These are phyloP conservation scores for Pezicula radicicola DNA, from an alignment of 2,329 filamentous ascomycete species.

Conservation along the genomic window DNA sequence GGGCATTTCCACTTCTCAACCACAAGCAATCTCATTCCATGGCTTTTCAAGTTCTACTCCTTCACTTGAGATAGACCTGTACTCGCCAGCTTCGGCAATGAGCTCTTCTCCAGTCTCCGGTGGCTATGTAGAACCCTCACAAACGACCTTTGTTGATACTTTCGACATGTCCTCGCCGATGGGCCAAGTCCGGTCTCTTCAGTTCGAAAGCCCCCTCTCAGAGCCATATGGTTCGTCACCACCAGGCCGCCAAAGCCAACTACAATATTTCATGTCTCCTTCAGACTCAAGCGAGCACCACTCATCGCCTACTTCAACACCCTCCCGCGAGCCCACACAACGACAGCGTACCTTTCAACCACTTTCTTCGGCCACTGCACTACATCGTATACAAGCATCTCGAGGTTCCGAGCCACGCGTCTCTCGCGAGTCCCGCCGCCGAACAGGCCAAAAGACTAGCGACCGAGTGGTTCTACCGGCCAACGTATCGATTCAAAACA, in stretches of 20 bases:
- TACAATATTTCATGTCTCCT: constrained; percentile 1
- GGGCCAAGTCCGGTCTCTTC: constrained; percentile 6
- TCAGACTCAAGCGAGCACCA: background rate
- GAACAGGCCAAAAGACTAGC: background rate
- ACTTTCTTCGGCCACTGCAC: background rate
- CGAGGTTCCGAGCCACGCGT: background rate
- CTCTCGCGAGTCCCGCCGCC: background rate
- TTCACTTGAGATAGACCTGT: constrained; percentile 14
- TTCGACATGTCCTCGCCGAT: constrained; percentile 16
- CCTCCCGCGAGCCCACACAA: background rate
- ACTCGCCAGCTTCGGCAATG: constrained; percentile 14
- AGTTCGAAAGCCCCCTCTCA: constrained; percentile 6
- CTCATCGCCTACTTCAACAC: background rate
- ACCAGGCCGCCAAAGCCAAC: background rate
- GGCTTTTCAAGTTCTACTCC: constrained; percentile 11
- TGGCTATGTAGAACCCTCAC: constrained; percentile 22
- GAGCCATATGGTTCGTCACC: background rate
- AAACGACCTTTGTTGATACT: constrained; percentile 20
- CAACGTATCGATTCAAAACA: constrained; percentile 21
- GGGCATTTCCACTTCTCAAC: background rate
- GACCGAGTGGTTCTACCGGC: background rate
- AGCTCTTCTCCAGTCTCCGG: constrained; percentile 10
- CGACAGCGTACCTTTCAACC: background rate
- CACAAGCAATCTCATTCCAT: constrained; percentile 7
- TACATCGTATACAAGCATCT: background rate